Percentiles rank a stretch among this genome's conserved stretches.
These are phyloP conservation scores for Tylopilus orsonianus DNA, from an alignment of 1,284 basidiomycete genomes.

Conservation along the genomic window DNA sequence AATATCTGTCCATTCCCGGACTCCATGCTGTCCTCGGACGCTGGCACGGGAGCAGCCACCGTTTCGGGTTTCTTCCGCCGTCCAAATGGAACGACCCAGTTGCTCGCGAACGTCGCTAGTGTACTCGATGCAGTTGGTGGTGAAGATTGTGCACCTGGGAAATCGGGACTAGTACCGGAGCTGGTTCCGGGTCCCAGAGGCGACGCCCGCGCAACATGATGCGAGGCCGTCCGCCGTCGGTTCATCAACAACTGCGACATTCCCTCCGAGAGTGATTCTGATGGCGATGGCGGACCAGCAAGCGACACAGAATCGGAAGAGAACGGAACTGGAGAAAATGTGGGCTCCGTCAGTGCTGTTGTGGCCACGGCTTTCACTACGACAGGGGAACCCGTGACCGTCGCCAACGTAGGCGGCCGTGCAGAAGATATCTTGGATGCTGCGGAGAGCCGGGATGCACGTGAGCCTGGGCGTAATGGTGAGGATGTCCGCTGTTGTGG, in stretches of 20 bases:
- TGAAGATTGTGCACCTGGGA: constrained; percentile 7
- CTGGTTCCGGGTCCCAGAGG: constrained; percentile 39
- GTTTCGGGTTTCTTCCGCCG: constrained; percentile 46
- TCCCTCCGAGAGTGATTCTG: constrained; percentile 57
- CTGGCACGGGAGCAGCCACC: background rate
- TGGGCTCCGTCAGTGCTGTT: constrained; percentile 61
- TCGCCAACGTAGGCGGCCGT: constrained; percentile 56
- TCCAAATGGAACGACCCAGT: constrained; percentile 64
- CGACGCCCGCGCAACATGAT: constrained; percentile 50
- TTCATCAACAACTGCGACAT: constrained; percentile 46
- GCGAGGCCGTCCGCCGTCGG: constrained; percentile 56
- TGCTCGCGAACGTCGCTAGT: constrained; percentile 63
- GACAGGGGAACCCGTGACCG: constrained; percentile 39
- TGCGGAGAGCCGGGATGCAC: constrained; percentile 63
- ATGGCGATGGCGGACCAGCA: constrained; percentile 51
- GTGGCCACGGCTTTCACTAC: constrained; percentile 63
- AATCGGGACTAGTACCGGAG: background rate
- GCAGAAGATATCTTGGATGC: constrained; percentile 63
- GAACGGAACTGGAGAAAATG: constrained; percentile 41
- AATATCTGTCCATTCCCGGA: constrained; percentile 14
- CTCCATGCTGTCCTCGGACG: constrained; percentile 16
- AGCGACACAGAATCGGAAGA: constrained; percentile 41
- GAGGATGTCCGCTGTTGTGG: constrained; percentile 41
- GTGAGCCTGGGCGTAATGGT: constrained; percentile 64
- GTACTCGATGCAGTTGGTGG: constrained; percentile 40